Evolutionary conservation across 306 rosid genomes (phyloP).

Genomic region (Acacia crassicarpa): DNA sequence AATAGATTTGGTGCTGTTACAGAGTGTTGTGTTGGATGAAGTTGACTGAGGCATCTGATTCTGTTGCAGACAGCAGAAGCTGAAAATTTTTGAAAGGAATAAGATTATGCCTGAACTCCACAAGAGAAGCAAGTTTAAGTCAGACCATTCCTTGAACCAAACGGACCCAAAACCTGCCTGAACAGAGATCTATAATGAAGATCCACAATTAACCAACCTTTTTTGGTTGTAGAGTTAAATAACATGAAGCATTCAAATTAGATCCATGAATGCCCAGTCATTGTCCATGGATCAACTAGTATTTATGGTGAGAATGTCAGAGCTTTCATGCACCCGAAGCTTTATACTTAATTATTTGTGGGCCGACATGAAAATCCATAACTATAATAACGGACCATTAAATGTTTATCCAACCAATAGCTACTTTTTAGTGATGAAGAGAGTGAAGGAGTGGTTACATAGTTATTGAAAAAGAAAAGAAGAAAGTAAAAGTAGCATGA

Average conservation of each 20-base stretch:
- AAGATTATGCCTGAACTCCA: neutral
- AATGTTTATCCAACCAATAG: neutral
- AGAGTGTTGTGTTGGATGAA: neutral
- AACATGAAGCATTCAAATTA: neutral
- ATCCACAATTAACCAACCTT: neutral
- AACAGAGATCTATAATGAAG: neutral
- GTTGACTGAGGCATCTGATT: neutral
- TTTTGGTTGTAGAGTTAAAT: neutral
- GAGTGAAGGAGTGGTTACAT: neutral
- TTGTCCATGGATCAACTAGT: neutral
- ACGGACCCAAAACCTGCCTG: too few relatives aligned
- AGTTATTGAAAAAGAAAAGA: neutral
- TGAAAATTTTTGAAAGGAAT: neutral
- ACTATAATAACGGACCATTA: neutral
- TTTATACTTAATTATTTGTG: neutral
- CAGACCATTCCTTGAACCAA: too few relatives aligned
- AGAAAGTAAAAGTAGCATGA: neutral
- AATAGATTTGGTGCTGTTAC: neutral
- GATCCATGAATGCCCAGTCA: too few relatives aligned
- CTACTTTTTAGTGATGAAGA: neutral
- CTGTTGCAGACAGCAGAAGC: neutral
- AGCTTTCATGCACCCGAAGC: neutral
- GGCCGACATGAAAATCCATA: neutral
- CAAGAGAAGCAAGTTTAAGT: too few relatives aligned
- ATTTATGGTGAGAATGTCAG: too few relatives aligned